A percentile compares a stretch with the other conserved stretches of the same genome.
Evolutionary conservation across 2,329 filamentous ascomycete genomes (phyloP).

Genomic region (Colletotrichum sublineola): DNA sequence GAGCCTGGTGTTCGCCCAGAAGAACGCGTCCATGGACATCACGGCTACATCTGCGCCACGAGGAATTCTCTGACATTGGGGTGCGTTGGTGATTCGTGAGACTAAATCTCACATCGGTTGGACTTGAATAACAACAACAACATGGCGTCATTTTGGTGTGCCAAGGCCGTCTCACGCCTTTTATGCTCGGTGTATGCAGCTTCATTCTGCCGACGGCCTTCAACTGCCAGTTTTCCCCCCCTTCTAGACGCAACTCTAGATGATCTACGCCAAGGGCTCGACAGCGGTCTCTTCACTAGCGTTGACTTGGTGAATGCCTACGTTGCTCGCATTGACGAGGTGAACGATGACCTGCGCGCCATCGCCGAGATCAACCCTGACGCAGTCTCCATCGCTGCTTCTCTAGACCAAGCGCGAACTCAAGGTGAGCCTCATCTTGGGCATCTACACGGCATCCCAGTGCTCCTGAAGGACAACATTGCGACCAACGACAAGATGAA

Average conservation of each 20-base stretch:
- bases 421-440: conserved; percentile 25
- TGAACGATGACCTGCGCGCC: conserved; percentile 47
- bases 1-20: too few relatives aligned
- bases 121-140: too few relatives aligned
- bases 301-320: conserved; percentile 51
- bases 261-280: conserved; percentile 44
- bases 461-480: conserved; percentile 77
- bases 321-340: conserved; percentile 49
- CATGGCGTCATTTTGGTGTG: too few relatives aligned
- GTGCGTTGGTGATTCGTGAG: too few relatives aligned
- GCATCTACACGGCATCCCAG: conserved; percentile 71
- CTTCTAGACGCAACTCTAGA: conserved; percentile 18
- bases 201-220: too few relatives aligned
- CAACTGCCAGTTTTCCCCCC: not conserved
- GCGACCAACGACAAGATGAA: conserved; percentile 73
- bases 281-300: conserved; percentile 47
- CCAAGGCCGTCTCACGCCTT: too few relatives aligned
- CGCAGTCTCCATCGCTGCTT: conserved; percentile 54
- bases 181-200: too few relatives aligned
- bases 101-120: too few relatives aligned
- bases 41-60: too few relatives aligned
- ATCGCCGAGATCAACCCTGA: conserved; percentile 54
- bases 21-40: too few relatives aligned
- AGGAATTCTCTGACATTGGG: too few relatives aligned
- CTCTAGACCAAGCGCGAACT: conserved; percentile 50